phyloP scores from a whole-genome alignment of 2,329 filamentous ascomycete genomes.

The Fonsecaea nubica region DNA sequence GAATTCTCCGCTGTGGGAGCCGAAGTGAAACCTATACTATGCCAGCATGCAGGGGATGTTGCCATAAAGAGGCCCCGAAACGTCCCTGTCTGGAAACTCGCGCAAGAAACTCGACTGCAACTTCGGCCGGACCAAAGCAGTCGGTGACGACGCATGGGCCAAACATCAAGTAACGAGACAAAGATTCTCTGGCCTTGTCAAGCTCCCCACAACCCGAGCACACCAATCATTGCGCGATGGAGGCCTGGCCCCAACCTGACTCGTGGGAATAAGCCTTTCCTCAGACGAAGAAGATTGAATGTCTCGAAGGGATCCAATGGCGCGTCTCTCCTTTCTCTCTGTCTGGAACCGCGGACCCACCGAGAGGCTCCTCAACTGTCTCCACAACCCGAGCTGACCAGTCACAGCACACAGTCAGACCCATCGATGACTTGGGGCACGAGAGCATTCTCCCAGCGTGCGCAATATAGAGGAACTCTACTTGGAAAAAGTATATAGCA shows the following conservation, averaged over 20 bases:
- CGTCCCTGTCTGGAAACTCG: too few relatives aligned
- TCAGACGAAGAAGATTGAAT: background rate
- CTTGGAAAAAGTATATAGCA: too few relatives aligned
- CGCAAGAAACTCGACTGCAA: too few relatives aligned
- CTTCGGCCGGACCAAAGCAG: too few relatives aligned
- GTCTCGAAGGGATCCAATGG: background rate
- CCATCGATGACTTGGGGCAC: background rate
- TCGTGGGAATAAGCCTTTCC: background rate
- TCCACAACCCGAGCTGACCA: conserved; percentile 5
- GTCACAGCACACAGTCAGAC: background rate
- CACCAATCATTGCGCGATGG: background rate
- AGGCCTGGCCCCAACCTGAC: background rate
- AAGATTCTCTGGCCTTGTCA: too few relatives aligned
- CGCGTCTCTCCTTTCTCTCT: background rate
- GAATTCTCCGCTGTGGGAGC: too few relatives aligned
- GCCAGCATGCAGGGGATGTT: too few relatives aligned
- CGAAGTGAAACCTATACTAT: too few relatives aligned
- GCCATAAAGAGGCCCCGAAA: too few relatives aligned
- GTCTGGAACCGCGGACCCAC: background rate
- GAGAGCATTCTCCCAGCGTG: background rate
- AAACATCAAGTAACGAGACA: too few relatives aligned
- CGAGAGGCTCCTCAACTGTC: background rate
- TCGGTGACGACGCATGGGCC: too few relatives aligned
- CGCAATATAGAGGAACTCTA: background rate
- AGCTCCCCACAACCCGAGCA: background rate